Evolutionary conservation across 345 rosid genomes (phyloP).

Genomic region (Passiflora organensis): DNA sequence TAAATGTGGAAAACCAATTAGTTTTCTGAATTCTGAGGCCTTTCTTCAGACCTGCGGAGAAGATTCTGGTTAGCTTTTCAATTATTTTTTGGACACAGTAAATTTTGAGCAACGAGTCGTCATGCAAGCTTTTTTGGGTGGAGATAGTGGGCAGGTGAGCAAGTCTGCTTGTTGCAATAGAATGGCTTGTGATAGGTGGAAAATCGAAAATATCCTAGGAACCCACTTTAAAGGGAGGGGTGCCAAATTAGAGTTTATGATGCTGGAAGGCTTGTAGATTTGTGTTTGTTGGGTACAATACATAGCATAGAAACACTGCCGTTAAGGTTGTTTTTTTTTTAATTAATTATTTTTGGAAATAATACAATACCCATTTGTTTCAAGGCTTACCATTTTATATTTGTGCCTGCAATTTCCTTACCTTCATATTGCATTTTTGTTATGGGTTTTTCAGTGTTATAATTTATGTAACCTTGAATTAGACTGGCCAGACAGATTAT

Average conservation of each 20-base stretch:
- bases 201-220: conserved; percentile 5
- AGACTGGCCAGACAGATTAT: no score
- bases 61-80: conserved; percentile 18
- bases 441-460: neutral
- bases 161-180: conserved; percentile 21
- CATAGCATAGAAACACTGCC: conserved; percentile 23
- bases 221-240: conserved; percentile 2
- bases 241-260: conserved; percentile 23
- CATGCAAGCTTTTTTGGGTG: conserved; percentile 21
- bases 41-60: no score
- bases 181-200: no score
- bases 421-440: neutral
- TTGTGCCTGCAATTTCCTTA: conserved; percentile 4
- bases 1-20: conserved; percentile 22
- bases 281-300: conserved; percentile 21
- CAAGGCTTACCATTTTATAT: conserved; percentile 3
- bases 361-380: conserved; percentile 12
- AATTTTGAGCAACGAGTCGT: conserved; percentile 25
- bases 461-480: no score
- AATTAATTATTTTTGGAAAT: conserved; percentile 13
- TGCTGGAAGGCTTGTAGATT: conserved; percentile 39
- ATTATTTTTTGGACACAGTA: conserved; percentile 14
- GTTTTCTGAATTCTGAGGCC: conserved; percentile 16
- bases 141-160: neutral
- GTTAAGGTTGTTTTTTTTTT: conserved; percentile 10